Conservation (phyloP, 345 rosid species). For the Pseudoturritis turrita region DNA sequence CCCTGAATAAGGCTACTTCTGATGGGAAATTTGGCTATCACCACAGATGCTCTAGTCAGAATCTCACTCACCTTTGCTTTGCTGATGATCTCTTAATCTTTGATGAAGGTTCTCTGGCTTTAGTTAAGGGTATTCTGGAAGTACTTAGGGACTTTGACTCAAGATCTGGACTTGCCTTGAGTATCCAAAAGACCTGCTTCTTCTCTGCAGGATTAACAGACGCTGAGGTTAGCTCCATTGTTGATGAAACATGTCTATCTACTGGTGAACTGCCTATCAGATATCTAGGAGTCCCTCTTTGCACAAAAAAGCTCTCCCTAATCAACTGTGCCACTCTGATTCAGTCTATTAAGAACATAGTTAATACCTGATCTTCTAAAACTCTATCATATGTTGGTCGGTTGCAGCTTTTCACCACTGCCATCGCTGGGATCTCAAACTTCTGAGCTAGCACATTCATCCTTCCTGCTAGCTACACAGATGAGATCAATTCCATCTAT, state of each 20-base stretch:
- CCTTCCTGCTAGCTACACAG: fast-evolving
- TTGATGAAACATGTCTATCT: too few relatives aligned
- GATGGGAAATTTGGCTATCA: too few relatives aligned
- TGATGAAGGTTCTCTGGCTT: not conserved
- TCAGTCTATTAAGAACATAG: too few relatives aligned
- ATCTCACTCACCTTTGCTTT: too few relatives aligned
- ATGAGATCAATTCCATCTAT: not conserved
- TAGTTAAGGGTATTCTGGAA: not conserved
- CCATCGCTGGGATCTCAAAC: not conserved
- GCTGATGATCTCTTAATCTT: not conserved
- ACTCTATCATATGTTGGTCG: not conserved
- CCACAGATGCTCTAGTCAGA: too few relatives aligned
- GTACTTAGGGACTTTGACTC: too few relatives aligned
- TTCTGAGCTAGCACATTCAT: not conserved
- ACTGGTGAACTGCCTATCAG: not conserved
- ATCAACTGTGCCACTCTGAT: not conserved
- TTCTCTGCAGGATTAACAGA: fast-evolving
- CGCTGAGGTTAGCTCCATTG: too few relatives aligned
- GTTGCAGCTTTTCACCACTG: not conserved
- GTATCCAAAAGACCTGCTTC: too few relatives aligned
- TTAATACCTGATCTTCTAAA: too few relatives aligned
- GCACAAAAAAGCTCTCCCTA: not conserved
- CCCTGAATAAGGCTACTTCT: too few relatives aligned
- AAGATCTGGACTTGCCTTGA: too few relatives aligned
- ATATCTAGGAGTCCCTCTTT: not conserved